These are phyloP conservation scores for Xylaria sp. DNA, from an alignment of 2,329 filamentous ascomycete species.

Conservation along the genomic window DNA sequence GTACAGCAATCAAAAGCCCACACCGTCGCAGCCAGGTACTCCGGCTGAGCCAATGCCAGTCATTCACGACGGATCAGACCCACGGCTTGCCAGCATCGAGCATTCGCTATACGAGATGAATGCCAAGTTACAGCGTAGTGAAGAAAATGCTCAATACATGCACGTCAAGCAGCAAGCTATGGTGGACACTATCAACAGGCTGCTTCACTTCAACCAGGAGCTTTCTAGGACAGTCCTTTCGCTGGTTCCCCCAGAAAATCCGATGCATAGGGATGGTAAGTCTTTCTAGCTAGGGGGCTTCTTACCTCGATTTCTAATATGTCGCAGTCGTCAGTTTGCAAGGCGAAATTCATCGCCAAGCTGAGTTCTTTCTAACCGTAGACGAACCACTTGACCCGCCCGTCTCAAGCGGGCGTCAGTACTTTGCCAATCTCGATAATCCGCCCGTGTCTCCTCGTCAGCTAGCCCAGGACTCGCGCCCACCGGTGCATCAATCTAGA, in stretches of 20 bases:
- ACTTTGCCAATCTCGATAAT: slow-evolving; percentile 75
- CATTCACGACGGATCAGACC: slow-evolving; percentile 78
- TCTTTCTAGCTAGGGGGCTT: slow-evolving; percentile 35
- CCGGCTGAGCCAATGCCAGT: slow-evolving; percentile 81
- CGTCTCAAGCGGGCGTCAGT: slow-evolving; percentile 71
- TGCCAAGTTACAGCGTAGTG: slow-evolving; percentile 78
- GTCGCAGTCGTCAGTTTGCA: slow-evolving; percentile 66
- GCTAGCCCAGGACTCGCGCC: slow-evolving; percentile 79
- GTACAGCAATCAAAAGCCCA: slow-evolving; percentile 80
- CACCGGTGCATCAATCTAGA: slow-evolving; percentile 67
- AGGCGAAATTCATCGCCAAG: slow-evolving; percentile 69
- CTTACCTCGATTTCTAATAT: slow-evolving; percentile 34
- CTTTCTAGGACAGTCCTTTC: slow-evolving; percentile 79
- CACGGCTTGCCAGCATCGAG: slow-evolving; percentile 78
- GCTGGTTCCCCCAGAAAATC: slow-evolving; percentile 78
- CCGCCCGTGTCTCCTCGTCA: slow-evolving; percentile 89
- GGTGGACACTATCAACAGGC: slow-evolving; percentile 79
- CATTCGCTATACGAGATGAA: slow-evolving; percentile 85
- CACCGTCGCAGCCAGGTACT: slow-evolving; percentile 82
- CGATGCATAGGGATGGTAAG: slow-evolving; percentile 84
- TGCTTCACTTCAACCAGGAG: slow-evolving; percentile 83
- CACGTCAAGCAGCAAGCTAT: slow-evolving; percentile 83
- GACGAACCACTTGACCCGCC: slow-evolving; percentile 75
- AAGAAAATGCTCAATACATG: slow-evolving; percentile 83
- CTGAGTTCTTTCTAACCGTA: slow-evolving; percentile 64